Percentiles rank a stretch among this genome's conserved stretches.
These are phyloP conservation scores for Pelargonium citronellum DNA, from an alignment of 441 rosid species.

Conservation along the genomic window DNA sequence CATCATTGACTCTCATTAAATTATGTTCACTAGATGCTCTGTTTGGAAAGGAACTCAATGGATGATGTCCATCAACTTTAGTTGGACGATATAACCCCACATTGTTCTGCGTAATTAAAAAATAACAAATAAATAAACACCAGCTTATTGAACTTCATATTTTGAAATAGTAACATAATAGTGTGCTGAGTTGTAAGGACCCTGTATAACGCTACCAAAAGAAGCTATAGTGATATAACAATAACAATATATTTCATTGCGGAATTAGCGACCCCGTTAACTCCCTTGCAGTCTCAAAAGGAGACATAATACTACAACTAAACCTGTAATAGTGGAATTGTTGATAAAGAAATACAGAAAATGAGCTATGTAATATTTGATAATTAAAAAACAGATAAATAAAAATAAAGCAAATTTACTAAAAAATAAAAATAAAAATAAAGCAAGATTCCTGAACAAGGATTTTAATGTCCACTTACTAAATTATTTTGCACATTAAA, in stretches of 20 bases:
- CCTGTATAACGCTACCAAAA: background rate
- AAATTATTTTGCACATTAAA: constrained; percentile 28
- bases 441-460: constrained; percentile 5
- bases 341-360: background rate
- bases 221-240: too few relatives aligned
- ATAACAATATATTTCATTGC: too few relatives aligned
- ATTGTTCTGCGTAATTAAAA: constrained; percentile 31
- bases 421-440: constrained; percentile 1
- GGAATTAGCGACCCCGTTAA: background rate
- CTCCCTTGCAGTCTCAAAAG: background rate
- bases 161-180: background rate
- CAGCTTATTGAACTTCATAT: constrained; percentile 10
- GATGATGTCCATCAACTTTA: constrained; percentile 31
- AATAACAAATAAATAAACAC: constrained; percentile 9
- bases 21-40: constrained; percentile 35
- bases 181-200: background rate
- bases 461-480: constrained; percentile 30
- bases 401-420: background rate
- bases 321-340: background rate
- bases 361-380: background rate
- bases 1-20: constrained; percentile 26
- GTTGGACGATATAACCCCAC: constrained; percentile 28
- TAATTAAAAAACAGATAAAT: background rate
- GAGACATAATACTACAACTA: background rate
- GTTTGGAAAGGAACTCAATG: constrained; percentile 27